A percentile compares a stretch with the other conserved stretches of the same genome.
phyloP scores from a whole-genome alignment of 805 yeast genomes.

The Danielia reshetovae region DNA sequence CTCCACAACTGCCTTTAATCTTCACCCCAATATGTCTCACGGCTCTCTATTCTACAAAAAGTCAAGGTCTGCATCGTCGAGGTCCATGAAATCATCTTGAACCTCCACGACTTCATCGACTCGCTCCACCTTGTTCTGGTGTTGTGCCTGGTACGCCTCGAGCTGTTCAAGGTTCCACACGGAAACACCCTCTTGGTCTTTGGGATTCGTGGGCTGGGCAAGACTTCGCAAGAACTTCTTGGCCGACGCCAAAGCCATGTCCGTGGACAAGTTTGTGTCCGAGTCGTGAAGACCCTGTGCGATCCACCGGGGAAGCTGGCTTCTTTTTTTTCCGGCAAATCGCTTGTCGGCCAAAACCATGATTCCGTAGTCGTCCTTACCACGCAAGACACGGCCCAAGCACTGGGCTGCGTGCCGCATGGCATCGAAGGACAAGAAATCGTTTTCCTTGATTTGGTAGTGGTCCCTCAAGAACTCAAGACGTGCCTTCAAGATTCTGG shows the following conservation, averaged over 20 bases:
- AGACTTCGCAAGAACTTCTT: conserved; percentile 85
- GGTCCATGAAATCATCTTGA: conserved; percentile 39
- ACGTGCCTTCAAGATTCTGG: conserved; percentile 91
- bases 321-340: conserved; percentile 78
- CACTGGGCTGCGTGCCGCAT: conserved; percentile 99
- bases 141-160: conserved; percentile 52
- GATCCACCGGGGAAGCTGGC: conserved; percentile 95
- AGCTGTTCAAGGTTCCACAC: conserved; percentile 84
- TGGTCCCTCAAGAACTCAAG: conserved; percentile 90
- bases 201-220: conserved; percentile 90
- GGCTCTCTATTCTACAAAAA: no score
- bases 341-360: conserved; percentile 97
- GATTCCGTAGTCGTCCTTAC: conserved; percentile 97
- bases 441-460: conserved; percentile 88
- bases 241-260: conserved; percentile 95
- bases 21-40: no score
- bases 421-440: conserved; percentile 95
- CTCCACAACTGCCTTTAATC: no score
- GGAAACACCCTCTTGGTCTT: conserved; percentile 90
- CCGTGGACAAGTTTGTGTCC: conserved; percentile 88
- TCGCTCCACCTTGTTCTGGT: conserved; percentile 24
- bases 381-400: conserved; percentile 93
- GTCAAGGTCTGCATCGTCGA: conserved; percentile 45
- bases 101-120: conserved; percentile 7
- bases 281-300: conserved; percentile 90